phyloP scores from a whole-genome alignment of 192 early-diverging fungal genomes.

The Backusella tuberculispora region DNA sequence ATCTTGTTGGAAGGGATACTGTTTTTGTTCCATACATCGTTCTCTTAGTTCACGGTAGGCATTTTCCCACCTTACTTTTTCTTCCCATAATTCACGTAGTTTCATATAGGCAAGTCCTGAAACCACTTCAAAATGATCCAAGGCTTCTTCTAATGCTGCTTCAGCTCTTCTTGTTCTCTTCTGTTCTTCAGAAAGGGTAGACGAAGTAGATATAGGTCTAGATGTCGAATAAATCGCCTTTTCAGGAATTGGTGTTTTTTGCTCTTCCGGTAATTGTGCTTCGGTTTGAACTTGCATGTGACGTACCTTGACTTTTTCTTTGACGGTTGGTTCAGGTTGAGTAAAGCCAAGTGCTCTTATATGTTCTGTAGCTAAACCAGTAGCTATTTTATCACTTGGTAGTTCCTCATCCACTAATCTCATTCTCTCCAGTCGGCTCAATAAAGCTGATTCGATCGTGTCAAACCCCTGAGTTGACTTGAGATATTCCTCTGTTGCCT shows the following conservation, averaged over 20 bases:
- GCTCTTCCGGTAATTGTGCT: not conserved
- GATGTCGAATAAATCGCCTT: not conserved
- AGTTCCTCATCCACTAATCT: constrained; percentile 7
- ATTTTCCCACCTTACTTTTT: constrained; percentile 42
- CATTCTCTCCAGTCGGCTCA: constrained; percentile 31
- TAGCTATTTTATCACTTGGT: constrained; percentile 30
- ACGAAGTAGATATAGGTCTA: constrained; percentile 6
- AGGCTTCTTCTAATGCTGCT: constrained; percentile 45
- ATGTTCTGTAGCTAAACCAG: constrained; percentile 32
- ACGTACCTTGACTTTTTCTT: constrained; percentile 14
- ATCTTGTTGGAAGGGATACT: not conserved
- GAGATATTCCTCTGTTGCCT: constrained; percentile 14
- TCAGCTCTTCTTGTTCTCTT: constrained; percentile 20
- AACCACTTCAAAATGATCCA: constrained; percentile 54
- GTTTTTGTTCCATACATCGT: constrained; percentile 25
- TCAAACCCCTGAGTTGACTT: constrained; percentile 29
- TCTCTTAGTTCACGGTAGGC: constrained; percentile 38
- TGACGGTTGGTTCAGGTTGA: not conserved
- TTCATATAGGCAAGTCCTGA: constrained; percentile 56
- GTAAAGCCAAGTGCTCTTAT: constrained; percentile 33
- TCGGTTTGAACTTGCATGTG: constrained; percentile 43
- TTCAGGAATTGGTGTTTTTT: not conserved
- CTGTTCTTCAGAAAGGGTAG: not conserved
- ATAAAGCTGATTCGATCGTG: constrained; percentile 35
- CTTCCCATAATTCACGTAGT: constrained; percentile 54